These are phyloP conservation scores for Gracilaria domingensis DNA, from an alignment of 23 red algal genomes.

Conservation along the genomic window DNA sequence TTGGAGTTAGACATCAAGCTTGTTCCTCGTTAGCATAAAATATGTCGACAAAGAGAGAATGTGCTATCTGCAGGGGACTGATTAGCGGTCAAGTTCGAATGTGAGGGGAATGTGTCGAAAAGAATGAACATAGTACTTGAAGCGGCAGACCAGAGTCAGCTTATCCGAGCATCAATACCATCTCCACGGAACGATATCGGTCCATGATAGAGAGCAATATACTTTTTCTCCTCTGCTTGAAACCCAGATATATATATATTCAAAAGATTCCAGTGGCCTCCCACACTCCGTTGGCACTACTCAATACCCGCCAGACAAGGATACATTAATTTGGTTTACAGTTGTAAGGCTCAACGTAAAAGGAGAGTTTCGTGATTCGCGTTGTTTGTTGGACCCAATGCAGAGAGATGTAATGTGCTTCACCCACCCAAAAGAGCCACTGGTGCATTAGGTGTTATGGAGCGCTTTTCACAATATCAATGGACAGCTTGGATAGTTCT, in stretches of 20 bases:
- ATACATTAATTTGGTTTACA: not conserved
- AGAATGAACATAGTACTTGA: not conserved
- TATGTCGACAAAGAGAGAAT: not conserved
- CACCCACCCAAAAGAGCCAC: no score
- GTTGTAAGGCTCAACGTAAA: not conserved
- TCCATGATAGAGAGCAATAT: not conserved
- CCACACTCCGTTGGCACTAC: constrained; percentile 7
- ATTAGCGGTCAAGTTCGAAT: not conserved
- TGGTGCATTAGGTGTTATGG: no score
- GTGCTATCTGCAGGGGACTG: not conserved
- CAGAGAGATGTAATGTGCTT: no score
- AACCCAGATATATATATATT: not conserved
- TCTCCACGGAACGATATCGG: not conserved
- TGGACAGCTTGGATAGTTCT: no score
- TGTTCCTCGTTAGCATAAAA: not conserved
- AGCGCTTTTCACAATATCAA: no score
- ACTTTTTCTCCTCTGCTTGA: constrained; percentile 21
- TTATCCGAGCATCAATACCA: not conserved
- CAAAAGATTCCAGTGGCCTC: not conserved
- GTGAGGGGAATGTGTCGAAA: not conserved
- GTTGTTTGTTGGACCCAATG: not conserved
- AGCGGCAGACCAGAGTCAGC: not conserved
- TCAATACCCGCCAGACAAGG: not conserved
- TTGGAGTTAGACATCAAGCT: not conserved
- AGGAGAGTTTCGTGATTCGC: not conserved